Percentiles rank a stretch among this genome's conserved stretches.
phyloP scores from a whole-genome alignment of 2,329 filamentous ascomycete species.

The Fusarium haematococcum region DNA sequence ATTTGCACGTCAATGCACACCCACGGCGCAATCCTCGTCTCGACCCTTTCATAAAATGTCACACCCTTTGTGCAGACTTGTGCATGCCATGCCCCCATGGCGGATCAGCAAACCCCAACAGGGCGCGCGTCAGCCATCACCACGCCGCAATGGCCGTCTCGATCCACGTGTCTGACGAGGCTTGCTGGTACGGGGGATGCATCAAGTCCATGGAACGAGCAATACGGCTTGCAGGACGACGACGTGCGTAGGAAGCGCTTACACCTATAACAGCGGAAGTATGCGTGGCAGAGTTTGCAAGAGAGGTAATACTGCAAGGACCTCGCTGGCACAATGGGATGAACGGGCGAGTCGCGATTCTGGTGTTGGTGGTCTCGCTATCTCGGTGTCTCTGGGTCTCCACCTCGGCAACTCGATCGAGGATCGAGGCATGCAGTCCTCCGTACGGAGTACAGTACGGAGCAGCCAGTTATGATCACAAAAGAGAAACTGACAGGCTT shows the following conservation, averaged over 20 bases:
- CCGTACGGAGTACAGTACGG: neutral
- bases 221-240: slow-evolving; percentile 11
- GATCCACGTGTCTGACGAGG: slow-evolving; percentile 31
- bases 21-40: neutral
- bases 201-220: slow-evolving; percentile 9
- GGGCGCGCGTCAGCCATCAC: slow-evolving; percentile 25
- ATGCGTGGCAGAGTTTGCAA: neutral
- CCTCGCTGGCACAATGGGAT: neutral
- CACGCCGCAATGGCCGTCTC: slow-evolving; percentile 8
- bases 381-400: neutral
- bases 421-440: slow-evolving; percentile 1
- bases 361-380: slow-evolving; percentile 24
- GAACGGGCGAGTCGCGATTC: slow-evolving; percentile 5
- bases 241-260: slow-evolving; percentile 2
- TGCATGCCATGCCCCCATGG: neutral
- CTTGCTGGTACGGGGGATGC: slow-evolving; percentile 12
- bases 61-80: slow-evolving; percentile 11
- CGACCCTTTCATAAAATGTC: slow-evolving; percentile 14
- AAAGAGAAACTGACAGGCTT: neutral
- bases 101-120: neutral
- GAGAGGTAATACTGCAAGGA: neutral
- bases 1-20: slow-evolving; percentile 38
- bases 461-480: neutral
- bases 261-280: neutral
- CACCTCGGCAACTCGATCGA: slow-evolving; percentile 2